These are phyloP conservation scores for Phialophora macrospora DNA, from an alignment of 2,329 filamentous ascomycete species.

Conservation along the genomic window DNA sequence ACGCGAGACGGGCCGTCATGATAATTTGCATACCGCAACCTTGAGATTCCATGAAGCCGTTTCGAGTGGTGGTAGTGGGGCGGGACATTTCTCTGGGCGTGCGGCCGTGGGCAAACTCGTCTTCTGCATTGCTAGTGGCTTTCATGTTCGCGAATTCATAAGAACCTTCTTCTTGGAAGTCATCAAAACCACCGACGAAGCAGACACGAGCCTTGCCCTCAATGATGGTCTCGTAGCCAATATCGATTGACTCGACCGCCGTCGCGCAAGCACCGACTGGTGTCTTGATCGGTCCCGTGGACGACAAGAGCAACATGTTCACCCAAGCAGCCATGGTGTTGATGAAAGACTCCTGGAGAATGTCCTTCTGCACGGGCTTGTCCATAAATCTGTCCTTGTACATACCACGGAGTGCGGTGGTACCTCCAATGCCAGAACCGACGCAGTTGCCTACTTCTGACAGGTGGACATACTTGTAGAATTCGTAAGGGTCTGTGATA, in stretches of 20 bases:
- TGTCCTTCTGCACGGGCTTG: slow-evolving; percentile 97
- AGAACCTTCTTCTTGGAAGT: slow-evolving; percentile 98
- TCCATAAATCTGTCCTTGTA: slow-evolving; percentile 97
- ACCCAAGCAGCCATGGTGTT: slow-evolving; percentile 99
- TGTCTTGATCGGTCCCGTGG: slow-evolving; percentile 97
- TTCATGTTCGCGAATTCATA: slow-evolving; percentile 99
- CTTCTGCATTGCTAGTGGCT: slow-evolving; percentile 95
- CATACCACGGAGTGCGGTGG: slow-evolving; percentile 90
- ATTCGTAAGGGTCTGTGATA: slow-evolving; percentile 98
- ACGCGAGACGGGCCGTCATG: slow-evolving; percentile 93
- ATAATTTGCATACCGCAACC: slow-evolving; percentile 98
- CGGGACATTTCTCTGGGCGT: slow-evolving; percentile 98
- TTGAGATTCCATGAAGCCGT: slow-evolving; percentile 99
- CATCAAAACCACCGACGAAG: slow-evolving; percentile 98
- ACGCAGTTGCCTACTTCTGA: slow-evolving; percentile 98
- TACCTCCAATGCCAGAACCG: slow-evolving; percentile 97
- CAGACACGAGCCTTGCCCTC: slow-evolving; percentile 97
- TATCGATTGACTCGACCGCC: slow-evolving; percentile 94
- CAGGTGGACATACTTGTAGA: slow-evolving; percentile 99
- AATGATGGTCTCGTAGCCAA: slow-evolving; percentile 97
- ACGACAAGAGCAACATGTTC: slow-evolving; percentile 97
- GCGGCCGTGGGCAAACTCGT: slow-evolving; percentile 92
- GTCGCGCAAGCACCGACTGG: slow-evolving; percentile 97
- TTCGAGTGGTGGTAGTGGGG: slow-evolving; percentile 93
- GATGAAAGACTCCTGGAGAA: slow-evolving; percentile 99